Evolutionary conservation across 2,329 filamentous ascomycete species (phyloP).

Genomic region (Aureobasidium musti): DNA sequence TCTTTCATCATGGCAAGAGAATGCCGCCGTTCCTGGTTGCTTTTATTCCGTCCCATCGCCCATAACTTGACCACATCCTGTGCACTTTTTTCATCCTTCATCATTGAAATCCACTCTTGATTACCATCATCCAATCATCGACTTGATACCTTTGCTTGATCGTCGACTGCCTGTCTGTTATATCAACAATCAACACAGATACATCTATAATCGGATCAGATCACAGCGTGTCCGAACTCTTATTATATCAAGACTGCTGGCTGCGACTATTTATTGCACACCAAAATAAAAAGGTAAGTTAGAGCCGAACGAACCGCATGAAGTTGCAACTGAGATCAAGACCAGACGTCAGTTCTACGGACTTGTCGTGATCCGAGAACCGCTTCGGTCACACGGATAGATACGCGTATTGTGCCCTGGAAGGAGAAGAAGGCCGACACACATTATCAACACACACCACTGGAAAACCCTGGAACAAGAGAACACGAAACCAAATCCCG

Average conservation of each 20-base stretch:
- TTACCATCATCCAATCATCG: not conserved
- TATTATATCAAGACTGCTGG: not conserved
- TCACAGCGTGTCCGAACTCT: not conserved
- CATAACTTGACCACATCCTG: conserved; percentile 20
- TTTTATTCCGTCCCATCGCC: conserved; percentile 9
- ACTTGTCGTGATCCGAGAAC: conserved; percentile 18
- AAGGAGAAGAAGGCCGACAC: not conserved
- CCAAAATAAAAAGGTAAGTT: not conserved
- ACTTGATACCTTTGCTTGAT: not conserved
- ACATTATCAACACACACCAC: not conserved
- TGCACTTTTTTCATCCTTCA: not conserved
- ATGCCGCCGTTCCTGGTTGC: conserved; percentile 18
- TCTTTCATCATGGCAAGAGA: conserved; percentile 24
- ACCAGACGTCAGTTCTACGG: conserved; percentile 18
- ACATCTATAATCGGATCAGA: not conserved
- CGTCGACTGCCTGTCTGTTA: not conserved
- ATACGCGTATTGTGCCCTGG: conserved; percentile 9
- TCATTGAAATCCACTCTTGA: not conserved
- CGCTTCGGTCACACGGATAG: not conserved
- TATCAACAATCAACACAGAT: not conserved
- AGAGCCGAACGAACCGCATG: not conserved
- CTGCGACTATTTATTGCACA: not conserved
- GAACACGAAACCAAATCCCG: not conserved
- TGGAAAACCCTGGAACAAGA: not conserved
- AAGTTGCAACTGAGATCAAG: not conserved